Conservation (phyloP, 148 eudicot species). For the Silene latifolia region DNA sequence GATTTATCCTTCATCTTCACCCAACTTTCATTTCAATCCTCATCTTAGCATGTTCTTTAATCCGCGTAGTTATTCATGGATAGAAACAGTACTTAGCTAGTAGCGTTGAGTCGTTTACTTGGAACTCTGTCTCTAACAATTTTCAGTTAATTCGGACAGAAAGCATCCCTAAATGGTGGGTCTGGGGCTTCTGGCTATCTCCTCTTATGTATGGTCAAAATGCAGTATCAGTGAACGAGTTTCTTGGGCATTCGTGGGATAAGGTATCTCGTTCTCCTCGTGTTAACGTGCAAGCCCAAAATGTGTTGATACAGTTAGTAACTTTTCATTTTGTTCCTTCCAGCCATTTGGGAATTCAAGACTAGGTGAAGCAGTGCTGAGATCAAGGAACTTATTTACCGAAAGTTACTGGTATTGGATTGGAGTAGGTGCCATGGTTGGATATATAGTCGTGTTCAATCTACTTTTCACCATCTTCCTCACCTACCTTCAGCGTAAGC, state of each 20-base stretch:
- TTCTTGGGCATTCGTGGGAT: conserved; percentile 95
- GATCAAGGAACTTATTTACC: conserved; percentile 63
- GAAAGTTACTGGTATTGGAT: conserved; percentile 98
- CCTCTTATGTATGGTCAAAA: conserved; percentile 94
- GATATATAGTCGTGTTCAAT: conserved; percentile 74
- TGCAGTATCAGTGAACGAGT: conserved; percentile 91
- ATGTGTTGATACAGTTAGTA: background rate
- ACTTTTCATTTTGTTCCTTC: conserved; percentile 16
- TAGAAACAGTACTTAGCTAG: background rate
- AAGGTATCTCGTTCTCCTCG: conserved; percentile 45
- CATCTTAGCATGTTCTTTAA: background rate
- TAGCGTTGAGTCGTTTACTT: background rate
- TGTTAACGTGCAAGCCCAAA: background rate
- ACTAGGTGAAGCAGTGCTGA: conserved; percentile 66
- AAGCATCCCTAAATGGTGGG: conserved; percentile 86
- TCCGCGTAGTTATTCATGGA: background rate
- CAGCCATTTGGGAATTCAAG: conserved; percentile 31
- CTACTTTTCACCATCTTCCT: conserved; percentile 77
- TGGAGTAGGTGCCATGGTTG: conserved; percentile 81
- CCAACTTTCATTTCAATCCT: too few relatives aligned
- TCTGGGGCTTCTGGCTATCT: conserved; percentile 98
- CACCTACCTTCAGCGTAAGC: conserved; percentile 79
- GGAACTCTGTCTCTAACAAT: conserved; percentile 8
- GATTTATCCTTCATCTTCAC: too few relatives aligned
- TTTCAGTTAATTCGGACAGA: conserved; percentile 39